Evolutionary conservation across 805 yeast genomes (phyloP).

Genomic region (Priceomyces castillae): DNA sequence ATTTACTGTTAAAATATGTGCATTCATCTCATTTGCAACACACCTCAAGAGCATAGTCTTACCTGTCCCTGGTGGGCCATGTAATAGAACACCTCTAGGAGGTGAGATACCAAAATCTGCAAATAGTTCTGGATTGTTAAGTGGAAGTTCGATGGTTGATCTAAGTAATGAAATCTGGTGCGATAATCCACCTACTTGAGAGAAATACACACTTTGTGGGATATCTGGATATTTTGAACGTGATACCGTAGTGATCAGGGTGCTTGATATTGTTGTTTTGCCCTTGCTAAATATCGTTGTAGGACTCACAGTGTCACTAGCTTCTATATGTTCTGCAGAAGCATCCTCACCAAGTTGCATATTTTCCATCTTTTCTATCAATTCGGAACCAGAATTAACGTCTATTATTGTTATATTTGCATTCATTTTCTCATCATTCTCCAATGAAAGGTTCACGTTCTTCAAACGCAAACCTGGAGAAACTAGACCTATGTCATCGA

Average conservation of each 20-base stretch:
- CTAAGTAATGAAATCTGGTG: conserved; percentile 60
- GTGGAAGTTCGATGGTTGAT: conserved; percentile 74
- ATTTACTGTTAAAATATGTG: conserved; percentile 81
- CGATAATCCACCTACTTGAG: conserved; percentile 73
- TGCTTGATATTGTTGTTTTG: background rate
- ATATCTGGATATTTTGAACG: conserved; percentile 40
- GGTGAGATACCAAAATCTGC: conserved; percentile 86
- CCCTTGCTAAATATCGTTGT: conserved; percentile 40
- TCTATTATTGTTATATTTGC: conserved; percentile 26
- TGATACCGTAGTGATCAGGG: conserved; percentile 7
- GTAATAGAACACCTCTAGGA: conserved; percentile 87
- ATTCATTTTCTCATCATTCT: conserved; percentile 14
- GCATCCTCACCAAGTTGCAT: background rate
- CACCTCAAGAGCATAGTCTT: conserved; percentile 85
- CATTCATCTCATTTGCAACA: conserved; percentile 72
- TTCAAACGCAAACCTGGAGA: conserved; percentile 51
- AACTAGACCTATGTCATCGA: conserved; percentile 57
- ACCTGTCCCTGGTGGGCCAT: conserved; percentile 98
- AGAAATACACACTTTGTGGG: conserved; percentile 46
- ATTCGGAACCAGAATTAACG: conserved; percentile 15
- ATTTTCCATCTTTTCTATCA: background rate
- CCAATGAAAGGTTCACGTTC: conserved; percentile 16
- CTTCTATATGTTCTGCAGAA: conserved; percentile 9
- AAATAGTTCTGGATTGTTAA: conserved; percentile 73
- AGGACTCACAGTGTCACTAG: conserved; percentile 41